These are phyloP conservation scores for Pisolithus sp. DNA, from an alignment of 768 basidiomycete genomes.

Conservation along the genomic window DNA sequence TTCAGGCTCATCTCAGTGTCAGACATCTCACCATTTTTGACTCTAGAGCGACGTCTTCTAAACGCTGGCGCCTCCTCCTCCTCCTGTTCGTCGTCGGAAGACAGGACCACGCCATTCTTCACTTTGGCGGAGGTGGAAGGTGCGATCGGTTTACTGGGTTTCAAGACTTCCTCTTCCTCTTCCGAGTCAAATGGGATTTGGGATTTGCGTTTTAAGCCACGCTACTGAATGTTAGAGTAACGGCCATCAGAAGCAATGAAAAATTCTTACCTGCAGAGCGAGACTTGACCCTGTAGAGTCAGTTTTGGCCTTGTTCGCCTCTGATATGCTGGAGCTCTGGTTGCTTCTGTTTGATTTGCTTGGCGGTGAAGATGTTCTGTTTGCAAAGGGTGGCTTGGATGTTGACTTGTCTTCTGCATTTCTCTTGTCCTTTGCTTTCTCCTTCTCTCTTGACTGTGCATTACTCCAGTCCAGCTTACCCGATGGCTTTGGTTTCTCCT, in stretches of 20 bases:
- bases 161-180: constrained; percentile 23
- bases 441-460: constrained; percentile 40
- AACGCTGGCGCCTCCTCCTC: constrained; percentile 12
- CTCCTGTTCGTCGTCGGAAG: constrained; percentile 52
- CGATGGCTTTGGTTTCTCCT: constrained; percentile 28
- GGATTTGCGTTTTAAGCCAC: constrained; percentile 41
- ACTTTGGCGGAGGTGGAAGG: constrained; percentile 24
- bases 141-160: constrained; percentile 5
- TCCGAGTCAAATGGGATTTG: constrained; percentile 27
- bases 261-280: constrained; percentile 6
- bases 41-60: constrained; percentile 20
- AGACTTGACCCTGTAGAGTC: not conserved
- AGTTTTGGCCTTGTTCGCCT: not conserved
- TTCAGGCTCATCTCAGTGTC: constrained; percentile 40
- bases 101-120: constrained; percentile 45
- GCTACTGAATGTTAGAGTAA: constrained; percentile 23
- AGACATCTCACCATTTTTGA: constrained; percentile 33
- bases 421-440: not conserved
- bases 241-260: not conserved
- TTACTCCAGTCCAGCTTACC: constrained; percentile 63
- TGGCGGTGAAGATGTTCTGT: not conserved
- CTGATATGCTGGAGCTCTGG: not conserved
- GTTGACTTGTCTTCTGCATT: constrained; percentile 12
- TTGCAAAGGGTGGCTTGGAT: not conserved
- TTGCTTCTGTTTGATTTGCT: not conserved